phyloP scores from a whole-genome alignment of 108 stramenopile species.

The Conticribra guillardii region DNA sequence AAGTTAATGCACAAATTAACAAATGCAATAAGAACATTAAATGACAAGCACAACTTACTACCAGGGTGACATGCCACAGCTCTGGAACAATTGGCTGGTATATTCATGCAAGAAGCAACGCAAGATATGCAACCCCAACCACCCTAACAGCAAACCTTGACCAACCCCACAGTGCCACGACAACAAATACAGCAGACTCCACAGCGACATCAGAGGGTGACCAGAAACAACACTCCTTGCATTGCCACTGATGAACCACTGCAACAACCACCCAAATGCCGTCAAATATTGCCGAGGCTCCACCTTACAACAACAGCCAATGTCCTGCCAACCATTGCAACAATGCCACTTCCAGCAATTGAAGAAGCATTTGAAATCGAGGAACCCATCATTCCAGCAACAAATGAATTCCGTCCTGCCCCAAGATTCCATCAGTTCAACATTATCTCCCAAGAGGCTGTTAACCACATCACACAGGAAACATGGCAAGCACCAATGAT shows the following conservation, averaged over 20 bases:
- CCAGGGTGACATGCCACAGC: neutral
- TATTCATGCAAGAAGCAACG: neutral
- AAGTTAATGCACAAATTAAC: neutral
- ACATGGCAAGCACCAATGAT: neutral
- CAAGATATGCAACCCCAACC: neutral
- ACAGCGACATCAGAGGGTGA: neutral
- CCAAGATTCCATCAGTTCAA: neutral
- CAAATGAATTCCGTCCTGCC: neutral
- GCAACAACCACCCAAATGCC: too few relatives aligned
- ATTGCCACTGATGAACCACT: too few relatives aligned
- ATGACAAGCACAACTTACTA: too few relatives aligned
- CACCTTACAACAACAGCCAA: too few relatives aligned
- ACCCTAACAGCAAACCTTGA: neutral
- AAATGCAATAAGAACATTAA: too few relatives aligned
- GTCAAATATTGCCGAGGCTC: too few relatives aligned
- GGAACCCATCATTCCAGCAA: too few relatives aligned
- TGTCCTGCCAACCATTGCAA: too few relatives aligned
- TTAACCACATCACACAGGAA: neutral
- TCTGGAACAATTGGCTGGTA: neutral
- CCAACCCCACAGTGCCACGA: slow-evolving; percentile 6
- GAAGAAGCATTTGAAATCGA: too few relatives aligned
- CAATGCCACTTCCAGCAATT: too few relatives aligned
- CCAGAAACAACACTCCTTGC: too few relatives aligned
- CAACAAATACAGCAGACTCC: neutral
- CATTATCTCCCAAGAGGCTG: slow-evolving; percentile 8